Evolutionary conservation across 163 green algal species (phyloP).

Genomic region (Prototheca wickerhamii): DNA sequence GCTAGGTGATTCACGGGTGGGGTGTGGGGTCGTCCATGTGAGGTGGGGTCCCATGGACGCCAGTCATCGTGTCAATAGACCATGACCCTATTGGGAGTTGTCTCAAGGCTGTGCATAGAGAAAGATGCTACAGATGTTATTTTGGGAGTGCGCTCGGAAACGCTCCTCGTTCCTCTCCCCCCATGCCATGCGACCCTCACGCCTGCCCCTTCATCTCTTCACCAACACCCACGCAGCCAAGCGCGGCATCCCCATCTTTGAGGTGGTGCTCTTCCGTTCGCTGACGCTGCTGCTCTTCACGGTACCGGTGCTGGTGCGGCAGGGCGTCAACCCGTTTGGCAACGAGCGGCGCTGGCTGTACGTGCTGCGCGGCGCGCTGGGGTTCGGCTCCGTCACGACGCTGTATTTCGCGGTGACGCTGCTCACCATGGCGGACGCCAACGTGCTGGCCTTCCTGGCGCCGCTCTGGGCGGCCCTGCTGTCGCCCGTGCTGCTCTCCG

Average conservation of each 20-base stretch:
- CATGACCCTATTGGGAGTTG: no score
- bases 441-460: slow-evolving; percentile 40
- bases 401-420: slow-evolving; percentile 32
- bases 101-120: no score
- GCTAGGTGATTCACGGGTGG: not conserved
- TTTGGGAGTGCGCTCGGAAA: no score
- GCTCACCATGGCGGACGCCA: slow-evolving; percentile 38
- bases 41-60: not conserved
- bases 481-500: slow-evolving; percentile 19
- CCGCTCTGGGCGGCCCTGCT: slow-evolving; percentile 31
- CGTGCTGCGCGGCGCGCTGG: slow-evolving; percentile 35
- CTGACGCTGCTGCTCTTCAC: slow-evolving; percentile 30
- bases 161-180: no score
- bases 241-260: slow-evolving; percentile 30
- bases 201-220: not conserved
- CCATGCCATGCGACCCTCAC: not conserved
- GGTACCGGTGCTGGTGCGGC: slow-evolving; percentile 17
- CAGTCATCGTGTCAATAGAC: no score
- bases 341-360: slow-evolving; percentile 33
- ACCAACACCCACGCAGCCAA: slow-evolving; percentile 1
- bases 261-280: slow-evolving; percentile 33
- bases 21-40: not conserved
- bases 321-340: slow-evolving; percentile 32
- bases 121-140: no score
- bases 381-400: slow-evolving; percentile 29